Base-by-base conservation (phyloP, 1,284 basidiomycete genomes). In the Ceratobasidium sp. region DNA sequence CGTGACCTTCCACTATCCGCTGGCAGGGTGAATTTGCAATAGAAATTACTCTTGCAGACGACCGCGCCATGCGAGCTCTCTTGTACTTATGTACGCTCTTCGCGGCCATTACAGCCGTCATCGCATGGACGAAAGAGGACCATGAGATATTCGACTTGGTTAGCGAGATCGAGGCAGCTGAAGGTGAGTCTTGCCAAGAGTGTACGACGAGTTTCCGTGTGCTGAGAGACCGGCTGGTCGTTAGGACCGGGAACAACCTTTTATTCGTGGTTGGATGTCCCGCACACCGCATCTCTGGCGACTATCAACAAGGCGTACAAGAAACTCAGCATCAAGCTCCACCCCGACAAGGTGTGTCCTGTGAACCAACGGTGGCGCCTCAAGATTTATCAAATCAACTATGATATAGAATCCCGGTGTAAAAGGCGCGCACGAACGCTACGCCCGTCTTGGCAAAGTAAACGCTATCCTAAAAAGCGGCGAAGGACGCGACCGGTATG, bases 111-210 rank as follows among this genome's bases (percentile, higher is more conserved):
- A 69, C 64, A 23, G 64, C 64, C 28, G 64, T 57, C 23, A 21
- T 69, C n/a, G 64, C 64, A 30, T 69, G 64, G 64, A 69, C 64
- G 16, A 69, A 94, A 89, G 91, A 95, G 81, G 94, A 96, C 83
- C 86, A 96, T 83, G 96, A 98, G 81, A 96, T 98, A 67, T 98
- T 98, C 78, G 96, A 97, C 82, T 85, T 98, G n/a, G 95, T 97
- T 72, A 87, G 87, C 75, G 92, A 87, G 5, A 81, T 98, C 39
- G 90, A 97, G 81, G 82, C 83, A 0, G 84, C 92, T 1, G 95
- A 97, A 84, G 96, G 93, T 89, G 70, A 57, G 77, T 55, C 43
- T n/a, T 0, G 46, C 4, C 34, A 21, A 18, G 12, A 3, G 34
- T 59, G 4, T 59, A 8, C 26, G 10, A 26, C 18, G n/a, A 21